Conservation (phyloP, 352 stramenopile genomes). For the Phytophthora citricola region DNA sequence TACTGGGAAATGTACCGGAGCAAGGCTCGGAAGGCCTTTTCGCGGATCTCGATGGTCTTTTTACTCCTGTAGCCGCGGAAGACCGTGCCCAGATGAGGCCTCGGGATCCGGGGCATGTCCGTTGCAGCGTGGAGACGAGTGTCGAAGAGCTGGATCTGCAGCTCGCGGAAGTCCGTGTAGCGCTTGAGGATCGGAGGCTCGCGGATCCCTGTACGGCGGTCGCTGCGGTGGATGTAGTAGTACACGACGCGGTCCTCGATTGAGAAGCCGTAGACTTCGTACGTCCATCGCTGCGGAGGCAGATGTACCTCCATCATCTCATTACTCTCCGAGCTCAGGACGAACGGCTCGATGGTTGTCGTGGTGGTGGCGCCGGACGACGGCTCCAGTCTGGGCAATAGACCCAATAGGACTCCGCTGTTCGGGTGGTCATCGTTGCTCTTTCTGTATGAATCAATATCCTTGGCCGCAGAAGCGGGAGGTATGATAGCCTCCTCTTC, state of each 20-base stretch:
- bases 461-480: background rate
- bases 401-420: background rate
- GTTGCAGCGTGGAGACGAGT: constrained; percentile 27
- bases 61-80: constrained; percentile 49
- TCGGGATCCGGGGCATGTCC: constrained; percentile 38
- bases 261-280: constrained; percentile 46
- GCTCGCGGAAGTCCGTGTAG: constrained; percentile 56
- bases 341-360: constrained; percentile 24
- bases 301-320: constrained; percentile 18
- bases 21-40: constrained; percentile 47
- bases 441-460: constrained; percentile 6
- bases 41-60: constrained; percentile 47
- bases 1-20: constrained; percentile 50
- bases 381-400: constrained; percentile 8
- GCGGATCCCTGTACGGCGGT: constrained; percentile 30
- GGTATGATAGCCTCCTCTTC: background rate
- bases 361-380: constrained; percentile 10
- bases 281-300: constrained; percentile 29
- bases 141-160: constrained; percentile 43
- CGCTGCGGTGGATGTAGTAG: constrained; percentile 50
- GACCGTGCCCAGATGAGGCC: constrained; percentile 38
- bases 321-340: constrained; percentile 19
- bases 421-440: constrained; percentile 6
- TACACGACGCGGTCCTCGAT: constrained; percentile 41
- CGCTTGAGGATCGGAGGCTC: constrained; percentile 41